Conservation (phyloP, 345 rosid genomes). For the Melaleuca quinquenervia region DNA sequence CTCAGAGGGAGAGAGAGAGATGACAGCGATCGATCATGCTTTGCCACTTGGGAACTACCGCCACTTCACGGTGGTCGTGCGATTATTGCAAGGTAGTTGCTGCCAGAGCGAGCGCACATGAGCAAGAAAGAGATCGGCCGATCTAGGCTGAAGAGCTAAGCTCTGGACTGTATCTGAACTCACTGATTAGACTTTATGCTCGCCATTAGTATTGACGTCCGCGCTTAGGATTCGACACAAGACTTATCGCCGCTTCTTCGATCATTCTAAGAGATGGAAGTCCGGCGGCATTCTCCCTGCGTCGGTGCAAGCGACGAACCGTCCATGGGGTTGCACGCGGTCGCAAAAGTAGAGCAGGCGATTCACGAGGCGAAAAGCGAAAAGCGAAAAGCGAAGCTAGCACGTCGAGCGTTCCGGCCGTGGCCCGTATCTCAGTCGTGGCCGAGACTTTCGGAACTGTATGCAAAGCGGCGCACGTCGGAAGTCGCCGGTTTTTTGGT, state of each 20-base stretch:
- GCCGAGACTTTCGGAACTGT: background rate
- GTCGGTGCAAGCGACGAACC: no score
- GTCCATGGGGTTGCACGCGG: no score
- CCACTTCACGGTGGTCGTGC: accelerated
- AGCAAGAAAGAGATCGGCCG: no score
- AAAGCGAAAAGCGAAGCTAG: background rate
- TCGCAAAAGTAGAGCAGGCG: no score
- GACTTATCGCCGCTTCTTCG: background rate
- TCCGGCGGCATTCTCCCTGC: no score
- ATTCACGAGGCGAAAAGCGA: no score
- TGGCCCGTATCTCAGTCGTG: no score
- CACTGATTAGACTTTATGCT: background rate
- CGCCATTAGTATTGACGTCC: background rate
- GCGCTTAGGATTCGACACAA: accelerated
- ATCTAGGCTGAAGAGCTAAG: background rate
- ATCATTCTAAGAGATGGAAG: no score
- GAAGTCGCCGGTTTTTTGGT: no score
- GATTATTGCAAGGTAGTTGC: background rate
- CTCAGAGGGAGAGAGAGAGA: background rate
- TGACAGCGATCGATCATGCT: background rate
- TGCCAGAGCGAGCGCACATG: background rate
- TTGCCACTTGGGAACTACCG: background rate
- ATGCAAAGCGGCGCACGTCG: background rate
- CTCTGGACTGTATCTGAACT: background rate
- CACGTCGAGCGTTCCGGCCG: background rate